phyloP scores from a whole-genome alignment of 2,329 filamentous ascomycete genomes.

The Pestalotiopsis sp. region DNA sequence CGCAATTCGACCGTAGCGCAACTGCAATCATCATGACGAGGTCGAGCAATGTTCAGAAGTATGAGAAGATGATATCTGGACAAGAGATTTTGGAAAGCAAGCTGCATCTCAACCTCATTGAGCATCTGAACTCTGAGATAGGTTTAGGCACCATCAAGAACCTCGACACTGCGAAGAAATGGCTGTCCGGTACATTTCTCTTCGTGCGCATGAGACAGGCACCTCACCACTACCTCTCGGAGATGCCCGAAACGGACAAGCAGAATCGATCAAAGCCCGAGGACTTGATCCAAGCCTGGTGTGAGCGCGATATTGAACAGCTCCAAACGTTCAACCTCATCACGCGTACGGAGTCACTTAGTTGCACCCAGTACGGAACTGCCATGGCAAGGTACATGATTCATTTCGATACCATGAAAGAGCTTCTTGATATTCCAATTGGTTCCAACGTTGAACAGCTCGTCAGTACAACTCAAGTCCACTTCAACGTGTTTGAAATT shows the following conservation, averaged over 20 bases:
- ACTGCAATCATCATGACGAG: conserved; percentile 80
- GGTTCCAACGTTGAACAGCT: conserved; percentile 67
- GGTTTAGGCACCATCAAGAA: conserved; percentile 73
- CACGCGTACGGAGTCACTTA: conserved; percentile 48
- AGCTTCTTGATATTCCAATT: conserved; percentile 63
- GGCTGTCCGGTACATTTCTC: conserved; percentile 79
- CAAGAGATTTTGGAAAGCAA: conserved; percentile 76
- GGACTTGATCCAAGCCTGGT: conserved; percentile 70
- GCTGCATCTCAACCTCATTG: conserved; percentile 77
- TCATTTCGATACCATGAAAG: conserved; percentile 78
- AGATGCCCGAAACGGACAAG: conserved; percentile 21
- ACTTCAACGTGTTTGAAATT: neutral
- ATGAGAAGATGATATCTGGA: conserved; percentile 75
- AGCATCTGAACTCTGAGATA: conserved; percentile 85
- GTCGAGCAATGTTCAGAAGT: conserved; percentile 63
- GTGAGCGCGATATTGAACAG: conserved; percentile 67
- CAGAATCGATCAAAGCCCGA: conserved; percentile 48
- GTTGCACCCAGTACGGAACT: conserved; percentile 72
- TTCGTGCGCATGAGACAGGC: conserved; percentile 74
- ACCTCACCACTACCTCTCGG: conserved; percentile 65
- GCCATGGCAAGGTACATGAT: conserved; percentile 86
- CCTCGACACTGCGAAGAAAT: conserved; percentile 66
- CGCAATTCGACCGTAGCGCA: conserved; percentile 79
- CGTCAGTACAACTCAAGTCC: conserved; percentile 48
- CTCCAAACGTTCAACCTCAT: conserved; percentile 65